Base-by-base conservation (phyloP, 331 rosid genomes). In the Prunus yedoensis region DNA sequence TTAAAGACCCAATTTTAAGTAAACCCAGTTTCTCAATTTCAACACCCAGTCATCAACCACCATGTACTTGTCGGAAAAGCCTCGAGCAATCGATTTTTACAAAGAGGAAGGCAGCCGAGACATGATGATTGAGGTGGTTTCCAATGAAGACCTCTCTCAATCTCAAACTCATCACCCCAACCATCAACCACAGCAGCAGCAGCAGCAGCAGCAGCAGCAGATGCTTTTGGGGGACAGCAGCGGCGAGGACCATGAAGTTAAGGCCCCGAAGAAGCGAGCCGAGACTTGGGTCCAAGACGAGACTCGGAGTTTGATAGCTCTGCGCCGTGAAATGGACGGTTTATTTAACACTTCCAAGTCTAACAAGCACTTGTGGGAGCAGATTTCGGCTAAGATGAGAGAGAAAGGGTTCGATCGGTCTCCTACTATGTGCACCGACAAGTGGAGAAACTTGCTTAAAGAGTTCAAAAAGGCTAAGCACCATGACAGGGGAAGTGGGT, bases 251-350 rank as follows among this genome's bases (percentile, higher is more conserved):
- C 97, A 89, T 38, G 99, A 89, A 66, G 79, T 92, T 14, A 94
- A 89, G 80, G 92, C 97, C 0, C 93, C 99, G 14, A 94, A 94
- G 87, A 94, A 94, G 79, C 91, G 99, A 1, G 99, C 99, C 0
- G 99, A 94, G 82, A 90, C 97, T 0, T 94, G 99, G 99, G 90
- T 92, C 4, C 97, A 92, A n/a, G 99, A 94, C 8, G 99, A 94
- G 82, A 94, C 99, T 5, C 81, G 97, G 3, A 88, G 83, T 54
- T 77, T 94, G 18, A 94, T 94, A 56, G 80, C 81, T 4, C 83
- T 94, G 5, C 87, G 99, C 0, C 85, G 97, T 3, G 96, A 84
- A 63, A 87, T 90, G 87, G 99, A 94, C 47, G 85, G 87, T 1
- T 81, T 85, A 8, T 94, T 94, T 74, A 94, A 94, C 67, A 88